These are phyloP conservation scores for Brettanomyces naardenensis DNA, from an alignment of 805 yeast genomes.

Conservation along the genomic window DNA sequence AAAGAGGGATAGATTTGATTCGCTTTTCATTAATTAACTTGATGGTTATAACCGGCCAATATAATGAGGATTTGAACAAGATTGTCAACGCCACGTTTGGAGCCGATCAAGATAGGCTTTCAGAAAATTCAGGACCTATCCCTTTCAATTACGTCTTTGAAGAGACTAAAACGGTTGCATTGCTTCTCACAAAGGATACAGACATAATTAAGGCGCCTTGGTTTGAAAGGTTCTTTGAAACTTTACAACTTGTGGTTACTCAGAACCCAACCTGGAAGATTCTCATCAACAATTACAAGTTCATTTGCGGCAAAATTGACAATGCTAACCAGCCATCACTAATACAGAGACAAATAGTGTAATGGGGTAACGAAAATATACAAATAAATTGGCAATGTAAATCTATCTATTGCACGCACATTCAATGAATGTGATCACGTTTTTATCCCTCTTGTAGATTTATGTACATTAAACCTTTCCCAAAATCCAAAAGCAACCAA, in stretches of 20 bases:
- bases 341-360: too few relatives aligned
- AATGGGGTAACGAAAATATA: too few relatives aligned
- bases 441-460: too few relatives aligned
- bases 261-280: conserved; percentile 6
- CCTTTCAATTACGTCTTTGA: conserved; percentile 13
- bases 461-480: too few relatives aligned
- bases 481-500: too few relatives aligned
- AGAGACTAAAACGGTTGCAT: conserved; percentile 12
- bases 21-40: conserved; percentile 4
- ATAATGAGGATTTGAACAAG: background rate
- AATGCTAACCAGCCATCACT: background rate
- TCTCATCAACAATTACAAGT: conserved; percentile 13
- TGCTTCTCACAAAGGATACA: conserved; percentile 6
- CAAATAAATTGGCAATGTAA: too few relatives aligned
- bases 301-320: conserved; percentile 10
- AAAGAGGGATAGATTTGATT: conserved; percentile 5
- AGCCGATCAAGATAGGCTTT: background rate
- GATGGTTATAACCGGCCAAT: background rate
- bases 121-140: conserved; percentile 6
- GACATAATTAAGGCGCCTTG: conserved; percentile 6
- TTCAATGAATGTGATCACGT: too few relatives aligned
- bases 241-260: conserved; percentile 5
- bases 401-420: too few relatives aligned
- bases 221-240: conserved; percentile 8
- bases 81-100: background rate